phyloP scores from a whole-genome alignment of 2,329 filamentous ascomycete genomes.

The Alternaria incomplexa region DNA sequence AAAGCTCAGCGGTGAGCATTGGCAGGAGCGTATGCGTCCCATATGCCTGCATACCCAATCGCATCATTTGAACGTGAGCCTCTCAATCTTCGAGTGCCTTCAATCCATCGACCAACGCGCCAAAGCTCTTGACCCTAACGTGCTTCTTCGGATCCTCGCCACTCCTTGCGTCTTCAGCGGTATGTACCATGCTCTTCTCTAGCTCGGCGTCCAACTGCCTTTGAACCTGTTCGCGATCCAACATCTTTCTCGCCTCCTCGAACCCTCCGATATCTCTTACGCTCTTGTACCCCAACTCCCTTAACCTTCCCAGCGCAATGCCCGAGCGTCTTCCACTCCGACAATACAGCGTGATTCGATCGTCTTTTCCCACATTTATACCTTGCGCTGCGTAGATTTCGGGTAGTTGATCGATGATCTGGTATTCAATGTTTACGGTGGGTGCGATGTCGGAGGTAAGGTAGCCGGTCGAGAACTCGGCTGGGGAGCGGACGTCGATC shows the following conservation, averaged over 20 bases:
- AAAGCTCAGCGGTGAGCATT: background rate
- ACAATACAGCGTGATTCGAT: constrained; percentile 48
- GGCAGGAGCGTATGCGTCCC: background rate
- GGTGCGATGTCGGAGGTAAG: constrained; percentile 31
- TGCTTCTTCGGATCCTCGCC: constrained; percentile 14
- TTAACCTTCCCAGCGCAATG: constrained; percentile 40
- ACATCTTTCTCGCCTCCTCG: constrained; percentile 37
- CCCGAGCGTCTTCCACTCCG: constrained; percentile 43
- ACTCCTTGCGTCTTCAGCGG: background rate
- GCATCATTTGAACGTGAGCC: background rate
- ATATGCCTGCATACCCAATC: background rate
- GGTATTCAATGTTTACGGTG: constrained; percentile 49
- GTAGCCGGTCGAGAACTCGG: constrained; percentile 42
- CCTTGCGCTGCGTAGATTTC: constrained; percentile 24
- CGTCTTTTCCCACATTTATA: constrained; percentile 28
- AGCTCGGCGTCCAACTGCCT: constrained; percentile 20
- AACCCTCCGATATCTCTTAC: constrained; percentile 47
- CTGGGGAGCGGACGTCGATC: constrained; percentile 47
- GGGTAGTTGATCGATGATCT: constrained; percentile 38
- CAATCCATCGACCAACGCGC: constrained; percentile 36
- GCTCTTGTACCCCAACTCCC: constrained; percentile 34
- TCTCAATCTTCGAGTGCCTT: constrained; percentile 31
- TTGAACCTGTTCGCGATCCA: constrained; percentile 36
- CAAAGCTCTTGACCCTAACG: constrained; percentile 29
- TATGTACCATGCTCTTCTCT: background rate